phyloP scores from a whole-genome alignment of 192 early-diverging fungal species.

The Coemansia sp. region DNA sequence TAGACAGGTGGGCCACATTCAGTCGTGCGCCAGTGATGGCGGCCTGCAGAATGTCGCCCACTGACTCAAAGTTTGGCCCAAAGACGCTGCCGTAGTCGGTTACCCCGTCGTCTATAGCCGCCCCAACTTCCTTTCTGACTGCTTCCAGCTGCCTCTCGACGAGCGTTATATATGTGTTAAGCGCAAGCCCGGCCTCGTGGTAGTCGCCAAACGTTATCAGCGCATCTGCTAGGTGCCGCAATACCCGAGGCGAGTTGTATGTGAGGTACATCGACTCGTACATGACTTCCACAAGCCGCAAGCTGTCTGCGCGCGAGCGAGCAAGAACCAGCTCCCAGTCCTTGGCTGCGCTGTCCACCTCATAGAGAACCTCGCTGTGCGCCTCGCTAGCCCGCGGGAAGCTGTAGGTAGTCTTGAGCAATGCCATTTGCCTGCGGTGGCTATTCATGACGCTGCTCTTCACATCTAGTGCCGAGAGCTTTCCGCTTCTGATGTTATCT shows the following conservation, averaged over 20 bases:
- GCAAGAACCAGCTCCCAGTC: slow-evolving; percentile 60
- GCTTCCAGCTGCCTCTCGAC: slow-evolving; percentile 51
- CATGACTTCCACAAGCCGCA: slow-evolving; percentile 59
- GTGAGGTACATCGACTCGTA: slow-evolving; percentile 65
- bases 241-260: slow-evolving; percentile 67
- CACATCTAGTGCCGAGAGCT: slow-evolving; percentile 22
- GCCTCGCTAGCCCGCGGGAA: slow-evolving; percentile 65
- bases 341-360: slow-evolving; percentile 61
- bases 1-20: slow-evolving; percentile 29
- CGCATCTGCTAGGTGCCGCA: slow-evolving; percentile 62
- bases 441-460: slow-evolving; percentile 51
- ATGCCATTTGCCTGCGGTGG: slow-evolving; percentile 61
- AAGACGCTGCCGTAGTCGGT: neutral
- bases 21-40: slow-evolving; percentile 52
- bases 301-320: slow-evolving; percentile 55
- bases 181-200: slow-evolving; percentile 70
- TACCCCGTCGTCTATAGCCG: slow-evolving; percentile 12
- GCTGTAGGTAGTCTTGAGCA: slow-evolving; percentile 53
- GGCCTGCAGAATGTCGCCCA: slow-evolving; percentile 29
- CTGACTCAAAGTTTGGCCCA: slow-evolving; percentile 14
- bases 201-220: slow-evolving; percentile 66
- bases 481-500: slow-evolving; percentile 25
- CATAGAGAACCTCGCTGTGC: slow-evolving; percentile 58
- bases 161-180: slow-evolving; percentile 62
- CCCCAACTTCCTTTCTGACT: slow-evolving; percentile 19